phyloP scores from a whole-genome alignment of 257 asterid species.

The Rehmannia glutinosa region DNA sequence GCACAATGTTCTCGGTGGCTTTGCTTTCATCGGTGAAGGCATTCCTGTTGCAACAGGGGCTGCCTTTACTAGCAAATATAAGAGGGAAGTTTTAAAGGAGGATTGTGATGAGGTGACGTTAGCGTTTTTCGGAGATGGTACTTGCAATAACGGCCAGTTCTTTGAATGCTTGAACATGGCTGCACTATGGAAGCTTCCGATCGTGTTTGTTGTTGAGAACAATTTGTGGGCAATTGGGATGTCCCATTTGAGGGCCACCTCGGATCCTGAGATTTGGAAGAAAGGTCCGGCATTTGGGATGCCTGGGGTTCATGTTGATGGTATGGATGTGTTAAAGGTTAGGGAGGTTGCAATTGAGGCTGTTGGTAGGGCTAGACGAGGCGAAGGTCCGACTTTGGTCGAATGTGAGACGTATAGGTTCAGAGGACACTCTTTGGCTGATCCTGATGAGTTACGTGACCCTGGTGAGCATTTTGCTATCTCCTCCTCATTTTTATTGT shows the following conservation, averaged over 20 bases:
- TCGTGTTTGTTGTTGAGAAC: slow-evolving; percentile 93
- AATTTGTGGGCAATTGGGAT: slow-evolving; percentile 99
- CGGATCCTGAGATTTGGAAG: slow-evolving; percentile 94
- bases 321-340: slow-evolving; percentile 97
- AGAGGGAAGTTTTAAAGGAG: slow-evolving; percentile 80
- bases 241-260: slow-evolving; percentile 98
- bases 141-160: slow-evolving; percentile 96
- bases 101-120: slow-evolving; percentile 86
- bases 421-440: slow-evolving; percentile 98
- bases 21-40: slow-evolving; percentile 96
- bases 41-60: slow-evolving; percentile 97
- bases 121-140: slow-evolving; percentile 95
- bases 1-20: slow-evolving; percentile 92
- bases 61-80: slow-evolving; percentile 84
- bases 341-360: slow-evolving; percentile 97
- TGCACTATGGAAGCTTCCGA: slow-evolving; percentile 90
- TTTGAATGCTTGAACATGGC: slow-evolving; percentile 99
- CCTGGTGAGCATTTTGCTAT: slow-evolving; percentile 54
- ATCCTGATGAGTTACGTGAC: slow-evolving; percentile 98
- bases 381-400: slow-evolving; percentile 94
- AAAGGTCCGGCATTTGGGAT: slow-evolving; percentile 98
- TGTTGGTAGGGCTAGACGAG: slow-evolving; percentile 81
- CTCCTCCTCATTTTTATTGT: not conserved
- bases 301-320: slow-evolving; percentile 98
- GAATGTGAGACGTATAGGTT: slow-evolving; percentile 96